These are phyloP conservation scores for Eutypella sp. DNA, from an alignment of 2,329 filamentous ascomycete species.

Conservation along the genomic window DNA sequence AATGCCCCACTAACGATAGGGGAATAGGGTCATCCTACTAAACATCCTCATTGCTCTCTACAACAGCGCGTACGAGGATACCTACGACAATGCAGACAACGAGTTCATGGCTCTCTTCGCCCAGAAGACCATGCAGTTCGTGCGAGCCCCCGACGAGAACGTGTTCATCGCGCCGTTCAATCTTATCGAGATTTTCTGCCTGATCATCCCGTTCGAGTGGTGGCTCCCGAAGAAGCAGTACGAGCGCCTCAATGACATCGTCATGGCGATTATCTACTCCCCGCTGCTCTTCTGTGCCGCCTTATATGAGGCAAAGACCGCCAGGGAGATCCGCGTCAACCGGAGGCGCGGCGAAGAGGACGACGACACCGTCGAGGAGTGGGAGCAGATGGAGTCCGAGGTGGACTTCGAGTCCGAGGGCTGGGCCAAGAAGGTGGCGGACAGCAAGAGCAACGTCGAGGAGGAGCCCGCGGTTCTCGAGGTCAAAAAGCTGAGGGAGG, in stretches of 20 bases:
- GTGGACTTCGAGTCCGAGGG: slow-evolving; percentile 78
- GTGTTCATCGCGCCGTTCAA: slow-evolving; percentile 97
- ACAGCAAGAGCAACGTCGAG: slow-evolving; percentile 76
- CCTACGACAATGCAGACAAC: slow-evolving; percentile 88
- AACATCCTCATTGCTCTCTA: slow-evolving; percentile 97
- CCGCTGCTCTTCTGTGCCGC: slow-evolving; percentile 79
- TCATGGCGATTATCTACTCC: slow-evolving; percentile 83
- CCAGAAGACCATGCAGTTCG: slow-evolving; percentile 94
- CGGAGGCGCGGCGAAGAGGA: slow-evolving; percentile 78
- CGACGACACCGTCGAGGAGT: slow-evolving; percentile 84
- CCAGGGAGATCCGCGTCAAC: slow-evolving; percentile 65
- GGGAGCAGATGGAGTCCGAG: slow-evolving; percentile 74
- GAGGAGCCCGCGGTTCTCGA: slow-evolving; percentile 73
- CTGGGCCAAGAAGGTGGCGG: slow-evolving; percentile 75
- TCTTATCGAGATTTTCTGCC: slow-evolving; percentile 76
- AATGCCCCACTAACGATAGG: slow-evolving; percentile 12
- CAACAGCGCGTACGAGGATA: slow-evolving; percentile 93
- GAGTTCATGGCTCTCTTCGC: slow-evolving; percentile 92
- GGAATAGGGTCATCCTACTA: slow-evolving; percentile 63
- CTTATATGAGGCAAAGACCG: slow-evolving; percentile 61
- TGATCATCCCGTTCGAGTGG: slow-evolving; percentile 86
- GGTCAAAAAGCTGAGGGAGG: slow-evolving; percentile 51
- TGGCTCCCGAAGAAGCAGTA: slow-evolving; percentile 77
- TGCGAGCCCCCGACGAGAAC: slow-evolving; percentile 94
- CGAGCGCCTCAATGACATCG: slow-evolving; percentile 76